A percentile compares a stretch with the other conserved stretches of the same genome.
phyloP scores from a whole-genome alignment of 441 rosid genomes.

The Euphorbia celastroides region DNA sequence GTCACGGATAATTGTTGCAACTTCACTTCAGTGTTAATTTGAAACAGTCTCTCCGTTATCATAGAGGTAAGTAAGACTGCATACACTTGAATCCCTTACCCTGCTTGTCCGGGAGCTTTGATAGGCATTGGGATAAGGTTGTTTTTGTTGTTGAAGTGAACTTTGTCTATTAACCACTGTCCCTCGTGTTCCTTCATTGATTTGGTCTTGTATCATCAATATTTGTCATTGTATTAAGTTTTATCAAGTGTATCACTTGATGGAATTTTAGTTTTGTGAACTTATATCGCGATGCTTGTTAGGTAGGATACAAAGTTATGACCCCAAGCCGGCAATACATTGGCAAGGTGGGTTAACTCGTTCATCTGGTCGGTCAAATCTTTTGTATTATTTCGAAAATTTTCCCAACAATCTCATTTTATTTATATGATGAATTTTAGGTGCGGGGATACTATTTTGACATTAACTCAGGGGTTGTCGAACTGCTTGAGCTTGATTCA shows the following conservation, averaged over 20 bases:
- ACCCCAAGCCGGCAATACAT: slow-evolving; percentile 50
- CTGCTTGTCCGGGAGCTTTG: no score
- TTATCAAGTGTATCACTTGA: neutral
- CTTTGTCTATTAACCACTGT: neutral
- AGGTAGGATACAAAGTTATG: slow-evolving; percentile 86
- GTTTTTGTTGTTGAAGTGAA: no score
- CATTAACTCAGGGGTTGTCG: slow-evolving; percentile 65
- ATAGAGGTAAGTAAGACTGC: no score
- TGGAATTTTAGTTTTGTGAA: slow-evolving; percentile 11
- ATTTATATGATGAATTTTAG: slow-evolving; percentile 24
- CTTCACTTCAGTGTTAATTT: no score
- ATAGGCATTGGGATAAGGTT: no score
- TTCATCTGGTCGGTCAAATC: slow-evolving; percentile 4
- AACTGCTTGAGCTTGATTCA: slow-evolving; percentile 81
- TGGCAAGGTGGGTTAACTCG: slow-evolving; percentile 55
- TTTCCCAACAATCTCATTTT: slow-evolving; percentile 3
- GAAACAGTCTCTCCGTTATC: no score
- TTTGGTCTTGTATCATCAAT: neutral
- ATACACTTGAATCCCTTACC: no score
- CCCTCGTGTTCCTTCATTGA: neutral
- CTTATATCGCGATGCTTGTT: slow-evolving; percentile 28
- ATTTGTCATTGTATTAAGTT: neutral
- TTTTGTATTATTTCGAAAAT: neutral
- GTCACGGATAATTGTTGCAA: no score
- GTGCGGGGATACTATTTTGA: slow-evolving; percentile 87